These are phyloP conservation scores for Staphylotrichum longicolle DNA, from an alignment of 495 filamentous ascomycete species.

Conservation along the genomic window DNA sequence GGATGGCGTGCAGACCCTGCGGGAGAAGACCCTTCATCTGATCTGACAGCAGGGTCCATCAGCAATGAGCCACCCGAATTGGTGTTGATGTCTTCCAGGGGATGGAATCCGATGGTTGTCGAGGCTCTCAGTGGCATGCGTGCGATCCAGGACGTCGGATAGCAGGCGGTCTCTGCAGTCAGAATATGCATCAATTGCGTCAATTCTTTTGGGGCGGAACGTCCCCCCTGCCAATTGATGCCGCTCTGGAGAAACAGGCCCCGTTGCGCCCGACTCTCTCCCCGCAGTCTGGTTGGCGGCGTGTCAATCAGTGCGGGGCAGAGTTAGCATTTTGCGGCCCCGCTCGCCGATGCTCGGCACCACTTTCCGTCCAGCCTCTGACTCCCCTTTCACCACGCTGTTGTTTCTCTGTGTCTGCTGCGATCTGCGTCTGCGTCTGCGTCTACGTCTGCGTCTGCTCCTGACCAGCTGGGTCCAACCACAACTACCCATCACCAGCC, in stretches of 20 bases:
- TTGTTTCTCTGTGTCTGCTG: background rate
- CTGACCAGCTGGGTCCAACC: constrained; percentile 13
- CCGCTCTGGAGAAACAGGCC: background rate
- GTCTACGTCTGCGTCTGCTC: background rate
- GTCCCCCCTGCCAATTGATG: constrained; percentile 5
- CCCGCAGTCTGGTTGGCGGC: constrained; percentile 8
- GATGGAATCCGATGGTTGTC: too few relatives aligned
- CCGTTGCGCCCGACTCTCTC: background rate
- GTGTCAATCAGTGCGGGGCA: constrained; percentile 22
- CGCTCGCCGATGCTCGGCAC: constrained; percentile 25
- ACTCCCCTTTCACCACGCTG: constrained; percentile 2
- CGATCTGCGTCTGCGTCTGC: too few relatives aligned
- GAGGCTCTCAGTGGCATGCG: too few relatives aligned
- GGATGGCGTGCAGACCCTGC: too few relatives aligned
- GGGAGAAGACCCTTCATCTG: too few relatives aligned
- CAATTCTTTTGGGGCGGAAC: background rate
- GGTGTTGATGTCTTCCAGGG: too few relatives aligned
- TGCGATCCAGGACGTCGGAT: background rate
- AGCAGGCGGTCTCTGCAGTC: background rate
- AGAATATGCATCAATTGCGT: constrained; percentile 8
- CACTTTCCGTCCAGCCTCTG: constrained; percentile 8
- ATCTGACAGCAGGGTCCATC: too few relatives aligned
- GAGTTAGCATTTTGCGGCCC: constrained; percentile 21
- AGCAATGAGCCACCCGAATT: too few relatives aligned
- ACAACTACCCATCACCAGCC: background rate